Evolutionary conservation across 2,329 filamentous ascomycete species (phyloP).

Genomic region (Phialophora tarda): DNA sequence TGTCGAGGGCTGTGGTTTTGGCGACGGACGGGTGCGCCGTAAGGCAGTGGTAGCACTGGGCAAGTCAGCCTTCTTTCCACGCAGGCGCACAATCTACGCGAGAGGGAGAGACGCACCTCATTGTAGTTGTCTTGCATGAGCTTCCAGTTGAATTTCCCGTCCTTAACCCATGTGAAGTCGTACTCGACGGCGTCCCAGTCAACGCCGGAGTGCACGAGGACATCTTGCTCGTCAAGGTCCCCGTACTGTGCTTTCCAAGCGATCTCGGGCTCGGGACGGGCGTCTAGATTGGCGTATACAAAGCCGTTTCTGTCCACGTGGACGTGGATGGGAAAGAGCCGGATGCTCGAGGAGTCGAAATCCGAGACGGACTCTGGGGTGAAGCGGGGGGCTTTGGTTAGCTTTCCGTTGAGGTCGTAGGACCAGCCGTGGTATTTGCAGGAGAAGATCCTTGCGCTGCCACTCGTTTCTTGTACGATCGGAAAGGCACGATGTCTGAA

Average conservation of each 20-base stretch:
- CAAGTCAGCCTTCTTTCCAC: neutral
- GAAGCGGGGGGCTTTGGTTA: slow-evolving; percentile 66
- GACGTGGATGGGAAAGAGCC: slow-evolving; percentile 51
- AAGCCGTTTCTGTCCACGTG: slow-evolving; percentile 46
- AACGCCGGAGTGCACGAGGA: slow-evolving; percentile 56
- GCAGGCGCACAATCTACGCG: neutral
- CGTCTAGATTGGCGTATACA: slow-evolving; percentile 65
- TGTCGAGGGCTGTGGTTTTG: slow-evolving; percentile 59
- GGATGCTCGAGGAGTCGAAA: slow-evolving; percentile 63
- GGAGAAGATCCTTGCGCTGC: slow-evolving; percentile 47
- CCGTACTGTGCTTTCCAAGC: slow-evolving; percentile 33
- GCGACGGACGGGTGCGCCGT: slow-evolving; percentile 64
- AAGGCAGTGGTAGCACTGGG: slow-evolving; percentile 60
- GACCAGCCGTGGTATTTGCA: slow-evolving; percentile 70
- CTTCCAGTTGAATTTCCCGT: slow-evolving; percentile 38
- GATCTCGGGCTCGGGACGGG: slow-evolving; percentile 24
- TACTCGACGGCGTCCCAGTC: slow-evolving; percentile 61
- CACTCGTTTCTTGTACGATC: slow-evolving; percentile 50
- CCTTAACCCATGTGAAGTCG: slow-evolving; percentile 45
- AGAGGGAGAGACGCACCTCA: slow-evolving; percentile 45
- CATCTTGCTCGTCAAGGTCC: slow-evolving; percentile 51
- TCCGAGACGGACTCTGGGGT: slow-evolving; percentile 55
- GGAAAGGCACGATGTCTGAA: slow-evolving; percentile 60
- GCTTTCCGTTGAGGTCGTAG: slow-evolving; percentile 62
- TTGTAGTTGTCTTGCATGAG: slow-evolving; percentile 61